Evolutionary conservation across 2,329 filamentous ascomycete genomes (phyloP).

Genomic region (Emydomyces testavorans): DNA sequence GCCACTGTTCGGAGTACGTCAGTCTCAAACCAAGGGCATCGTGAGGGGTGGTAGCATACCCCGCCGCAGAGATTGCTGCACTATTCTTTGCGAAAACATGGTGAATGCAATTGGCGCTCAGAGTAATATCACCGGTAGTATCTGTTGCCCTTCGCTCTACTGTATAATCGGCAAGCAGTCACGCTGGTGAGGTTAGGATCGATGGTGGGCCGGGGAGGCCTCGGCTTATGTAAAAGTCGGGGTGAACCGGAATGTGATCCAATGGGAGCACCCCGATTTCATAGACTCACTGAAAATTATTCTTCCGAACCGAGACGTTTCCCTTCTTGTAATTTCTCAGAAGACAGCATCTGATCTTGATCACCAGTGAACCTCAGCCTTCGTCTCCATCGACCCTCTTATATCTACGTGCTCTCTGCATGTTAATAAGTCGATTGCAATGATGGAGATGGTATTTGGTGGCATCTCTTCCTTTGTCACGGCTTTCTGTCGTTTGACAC

Average conservation of each 20-base stretch:
- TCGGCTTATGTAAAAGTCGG: conserved; percentile 31
- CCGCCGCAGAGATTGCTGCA: conserved; percentile 39
- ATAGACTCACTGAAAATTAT: conserved; percentile 27
- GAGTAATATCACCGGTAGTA: background rate
- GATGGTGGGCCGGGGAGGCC: conserved; percentile 18
- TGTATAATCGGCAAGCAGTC: conserved; percentile 2
- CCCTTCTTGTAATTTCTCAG: conserved; percentile 9
- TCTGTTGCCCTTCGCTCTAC: background rate
- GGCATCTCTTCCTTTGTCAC: conserved; percentile 28
- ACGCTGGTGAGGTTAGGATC: background rate
- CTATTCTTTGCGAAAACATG: conserved; percentile 40
- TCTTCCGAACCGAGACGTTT: conserved; percentile 22
- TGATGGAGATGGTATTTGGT: conserved; percentile 31
- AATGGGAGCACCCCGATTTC: conserved; percentile 28
- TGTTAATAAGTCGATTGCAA: conserved; percentile 19
- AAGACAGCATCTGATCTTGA: conserved; percentile 18
- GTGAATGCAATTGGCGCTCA: conserved; percentile 16
- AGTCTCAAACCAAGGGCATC: conserved; percentile 14
- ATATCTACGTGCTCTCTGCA: background rate
- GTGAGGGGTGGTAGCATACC: conserved; percentile 28
- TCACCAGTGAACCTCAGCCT: conserved; percentile 31
- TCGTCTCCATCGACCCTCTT: conserved; percentile 26
- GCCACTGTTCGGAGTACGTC: conserved; percentile 29
- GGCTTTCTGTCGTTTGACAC: conserved; percentile 36
- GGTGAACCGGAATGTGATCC: conserved; percentile 17